phyloP scores from a whole-genome alignment of 2,329 filamentous ascomycete species.

The Endoconidiophora laricicola region DNA sequence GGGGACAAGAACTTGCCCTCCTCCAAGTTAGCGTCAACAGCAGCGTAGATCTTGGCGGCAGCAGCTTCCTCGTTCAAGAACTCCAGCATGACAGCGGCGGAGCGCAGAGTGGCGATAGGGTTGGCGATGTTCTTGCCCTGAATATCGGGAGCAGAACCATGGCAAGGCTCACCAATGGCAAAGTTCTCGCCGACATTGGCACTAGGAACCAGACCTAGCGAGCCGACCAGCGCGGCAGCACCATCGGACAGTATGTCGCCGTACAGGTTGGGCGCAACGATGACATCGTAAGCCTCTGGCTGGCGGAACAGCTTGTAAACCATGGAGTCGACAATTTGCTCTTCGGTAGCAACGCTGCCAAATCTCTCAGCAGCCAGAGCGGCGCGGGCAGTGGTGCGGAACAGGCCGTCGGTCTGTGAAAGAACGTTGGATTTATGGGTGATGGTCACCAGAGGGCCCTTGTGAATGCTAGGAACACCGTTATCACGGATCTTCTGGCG shows the following conservation, averaged over 20 bases:
- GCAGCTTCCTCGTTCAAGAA: slow-evolving; percentile 79
- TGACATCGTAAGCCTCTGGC: slow-evolving; percentile 88
- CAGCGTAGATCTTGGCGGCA: slow-evolving; percentile 76
- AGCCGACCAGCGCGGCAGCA: slow-evolving; percentile 83
- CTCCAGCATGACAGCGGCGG: slow-evolving; percentile 87
- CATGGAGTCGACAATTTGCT: slow-evolving; percentile 99
- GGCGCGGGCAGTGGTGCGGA: slow-evolving; percentile 61
- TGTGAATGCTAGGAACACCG: slow-evolving; percentile 43
- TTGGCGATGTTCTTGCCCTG: slow-evolving; percentile 86
- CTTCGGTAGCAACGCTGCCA: slow-evolving; percentile 54
- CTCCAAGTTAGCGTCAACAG: slow-evolving; percentile 78
- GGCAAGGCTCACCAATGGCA: slow-evolving; percentile 94
- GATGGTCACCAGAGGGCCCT: slow-evolving; percentile 67
- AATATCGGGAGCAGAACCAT: slow-evolving; percentile 91
- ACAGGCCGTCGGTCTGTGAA: slow-evolving; percentile 88
- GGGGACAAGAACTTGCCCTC: slow-evolving; percentile 71
- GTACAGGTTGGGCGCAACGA: slow-evolving; percentile 94
- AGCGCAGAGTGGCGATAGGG: slow-evolving; percentile 85
- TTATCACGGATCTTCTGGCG: slow-evolving; percentile 62
- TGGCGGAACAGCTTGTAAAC: slow-evolving; percentile 99
- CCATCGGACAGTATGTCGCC: slow-evolving; percentile 94
- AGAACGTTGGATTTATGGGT: slow-evolving; percentile 98
- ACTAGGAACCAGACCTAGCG: slow-evolving; percentile 77
- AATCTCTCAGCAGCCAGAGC: slow-evolving; percentile 55
- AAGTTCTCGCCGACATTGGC: slow-evolving; percentile 92